Percentiles rank a stretch among this genome's conserved stretches.
Conservation (phyloP, 768 basidiomycete species). For the Clavulina sp. region DNA sequence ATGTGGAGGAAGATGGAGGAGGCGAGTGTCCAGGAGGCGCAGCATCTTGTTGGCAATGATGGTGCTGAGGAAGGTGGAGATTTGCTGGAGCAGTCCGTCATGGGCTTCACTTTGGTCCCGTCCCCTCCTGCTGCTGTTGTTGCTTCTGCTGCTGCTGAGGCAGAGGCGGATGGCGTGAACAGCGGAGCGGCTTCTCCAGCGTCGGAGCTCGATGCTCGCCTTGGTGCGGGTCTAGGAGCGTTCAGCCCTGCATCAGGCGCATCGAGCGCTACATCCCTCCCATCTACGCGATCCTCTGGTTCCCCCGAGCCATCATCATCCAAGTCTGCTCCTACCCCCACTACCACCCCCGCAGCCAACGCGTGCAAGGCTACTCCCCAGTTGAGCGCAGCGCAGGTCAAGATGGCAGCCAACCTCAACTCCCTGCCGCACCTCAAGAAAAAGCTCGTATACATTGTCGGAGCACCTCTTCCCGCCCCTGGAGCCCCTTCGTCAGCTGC, state of each 20-base stretch:
- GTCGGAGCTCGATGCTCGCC: neutral
- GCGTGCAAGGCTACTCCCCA: conserved; percentile 13
- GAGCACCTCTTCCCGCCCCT: no score
- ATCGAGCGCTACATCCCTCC: neutral
- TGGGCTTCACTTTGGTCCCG: neutral
- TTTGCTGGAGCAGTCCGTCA: neutral
- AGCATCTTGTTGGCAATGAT: conserved; percentile 18
- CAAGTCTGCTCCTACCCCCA: neutral
- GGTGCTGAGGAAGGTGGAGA: neutral
- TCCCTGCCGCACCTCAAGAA: conserved; percentile 50
- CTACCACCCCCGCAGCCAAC: neutral
- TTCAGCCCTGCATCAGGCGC: conserved; percentile 4
- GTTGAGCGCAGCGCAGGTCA: conserved; percentile 38
- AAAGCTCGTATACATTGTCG: conserved; percentile 44
- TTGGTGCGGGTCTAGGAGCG: neutral
- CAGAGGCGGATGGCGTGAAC: neutral
- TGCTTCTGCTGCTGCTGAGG: neutral
- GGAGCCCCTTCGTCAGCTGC: no score
- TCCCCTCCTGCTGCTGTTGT: neutral
- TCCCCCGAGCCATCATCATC: neutral
- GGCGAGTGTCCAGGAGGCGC: neutral
- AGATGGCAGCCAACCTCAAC: conserved; percentile 44
- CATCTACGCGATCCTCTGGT: conserved; percentile 1
- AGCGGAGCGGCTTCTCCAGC: neutral
- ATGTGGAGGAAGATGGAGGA: no score